Conservation (phyloP, 139 green algal species). For the Ostreobium quekettii region DNA sequence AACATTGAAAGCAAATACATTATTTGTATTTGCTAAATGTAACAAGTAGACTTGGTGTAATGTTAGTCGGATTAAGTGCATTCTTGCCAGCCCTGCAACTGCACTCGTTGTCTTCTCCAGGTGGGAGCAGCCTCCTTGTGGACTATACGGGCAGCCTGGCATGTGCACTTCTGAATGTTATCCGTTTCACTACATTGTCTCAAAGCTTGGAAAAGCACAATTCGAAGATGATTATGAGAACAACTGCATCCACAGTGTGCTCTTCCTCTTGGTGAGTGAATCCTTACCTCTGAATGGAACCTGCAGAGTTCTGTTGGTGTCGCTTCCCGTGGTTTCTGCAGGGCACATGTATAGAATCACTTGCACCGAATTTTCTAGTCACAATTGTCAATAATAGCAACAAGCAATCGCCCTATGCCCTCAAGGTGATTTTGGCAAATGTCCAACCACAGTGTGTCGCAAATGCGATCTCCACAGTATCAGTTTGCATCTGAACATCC, state of each 20-base stretch:
- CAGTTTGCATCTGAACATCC: conserved; percentile 2
- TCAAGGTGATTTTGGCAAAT: background rate
- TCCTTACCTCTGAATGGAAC: conserved; percentile 67
- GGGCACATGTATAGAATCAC: background rate
- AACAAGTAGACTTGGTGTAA: too few species aligned
- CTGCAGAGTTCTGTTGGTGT: conserved; percentile 69
- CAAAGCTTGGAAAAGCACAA: background rate
- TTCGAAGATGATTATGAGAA: conserved; percentile 1
- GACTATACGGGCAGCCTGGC: background rate
- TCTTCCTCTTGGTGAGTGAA: background rate
- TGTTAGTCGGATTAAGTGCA: too few species aligned
- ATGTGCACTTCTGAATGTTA: conserved; percentile 1
- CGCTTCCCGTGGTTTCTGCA: conserved; percentile 64
- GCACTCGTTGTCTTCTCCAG: too few species aligned
- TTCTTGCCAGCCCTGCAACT: too few species aligned
- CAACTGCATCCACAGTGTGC: conserved; percentile 8
- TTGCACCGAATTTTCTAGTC: background rate
- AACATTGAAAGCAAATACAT: too few species aligned
- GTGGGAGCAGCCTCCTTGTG: too few species aligned
- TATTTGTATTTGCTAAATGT: too few species aligned
- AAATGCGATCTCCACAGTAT: background rate
- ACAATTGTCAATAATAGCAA: background rate
- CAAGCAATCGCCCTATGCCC: background rate
- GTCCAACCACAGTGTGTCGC: background rate
- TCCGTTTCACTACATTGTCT: background rate